Percentiles rank a stretch among this genome's conserved stretches.
phyloP scores from a whole-genome alignment of 2,329 filamentous ascomycete genomes.

The Fusarium siculi region DNA sequence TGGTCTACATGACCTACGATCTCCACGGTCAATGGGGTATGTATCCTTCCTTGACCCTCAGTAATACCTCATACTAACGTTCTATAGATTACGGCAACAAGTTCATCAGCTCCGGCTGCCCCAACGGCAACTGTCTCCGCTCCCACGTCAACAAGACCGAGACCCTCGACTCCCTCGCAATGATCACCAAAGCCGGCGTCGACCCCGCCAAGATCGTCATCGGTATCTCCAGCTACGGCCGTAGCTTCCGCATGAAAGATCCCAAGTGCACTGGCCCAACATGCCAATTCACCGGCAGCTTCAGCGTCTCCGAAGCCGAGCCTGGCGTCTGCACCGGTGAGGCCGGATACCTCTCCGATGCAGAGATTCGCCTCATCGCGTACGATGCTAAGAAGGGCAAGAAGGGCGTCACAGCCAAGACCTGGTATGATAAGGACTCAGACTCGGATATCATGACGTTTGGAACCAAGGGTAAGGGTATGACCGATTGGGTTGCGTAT shows the following conservation, averaged over 20 bases:
- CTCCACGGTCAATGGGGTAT: slow-evolving; percentile 50
- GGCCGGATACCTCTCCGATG: slow-evolving; percentile 45
- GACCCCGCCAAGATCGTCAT: slow-evolving; percentile 46
- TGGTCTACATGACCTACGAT: slow-evolving; percentile 53
- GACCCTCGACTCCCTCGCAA: slow-evolving; percentile 49
- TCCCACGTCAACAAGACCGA: slow-evolving; percentile 55
- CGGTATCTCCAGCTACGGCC: slow-evolving; percentile 45
- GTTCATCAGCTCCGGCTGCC: slow-evolving; percentile 41
- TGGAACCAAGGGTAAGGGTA: slow-evolving; percentile 33
- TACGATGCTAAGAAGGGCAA: slow-evolving; percentile 33
- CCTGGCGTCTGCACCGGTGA: slow-evolving; percentile 41
- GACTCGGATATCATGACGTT: slow-evolving; percentile 43
- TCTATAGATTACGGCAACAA: slow-evolving; percentile 41
- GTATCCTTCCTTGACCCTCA: too few relatives aligned
- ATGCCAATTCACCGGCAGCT: slow-evolving; percentile 43
- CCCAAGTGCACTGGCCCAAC: slow-evolving; percentile 39
- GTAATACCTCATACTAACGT: not conserved
- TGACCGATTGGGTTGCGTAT: slow-evolving; percentile 46
- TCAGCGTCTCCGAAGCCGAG: slow-evolving; percentile 36
- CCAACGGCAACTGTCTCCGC: slow-evolving; percentile 49
- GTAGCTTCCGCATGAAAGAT: slow-evolving; percentile 44
- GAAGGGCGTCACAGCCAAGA: slow-evolving; percentile 22
- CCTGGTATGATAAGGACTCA: slow-evolving; percentile 35
- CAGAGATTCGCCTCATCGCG: slow-evolving; percentile 44
- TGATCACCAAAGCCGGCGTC: slow-evolving; percentile 52